A percentile compares a stretch with the other conserved stretches of the same genome.
These are phyloP conservation scores for Rhododendron vialii DNA, from an alignment of 148 eudicot genomes.

Conservation along the genomic window DNA sequence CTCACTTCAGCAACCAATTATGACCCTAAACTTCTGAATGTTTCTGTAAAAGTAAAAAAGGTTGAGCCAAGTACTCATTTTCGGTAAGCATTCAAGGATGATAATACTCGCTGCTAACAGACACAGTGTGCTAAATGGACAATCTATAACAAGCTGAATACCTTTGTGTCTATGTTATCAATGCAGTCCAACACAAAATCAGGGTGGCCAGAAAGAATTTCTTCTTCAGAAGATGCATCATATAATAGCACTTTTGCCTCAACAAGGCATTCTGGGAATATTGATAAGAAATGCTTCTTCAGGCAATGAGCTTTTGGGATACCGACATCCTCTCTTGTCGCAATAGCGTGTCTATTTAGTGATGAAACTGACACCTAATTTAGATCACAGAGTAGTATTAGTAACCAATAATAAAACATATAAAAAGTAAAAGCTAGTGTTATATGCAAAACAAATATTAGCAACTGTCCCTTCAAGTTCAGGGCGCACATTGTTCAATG, in stretches of 20 bases:
- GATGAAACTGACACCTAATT: constrained; percentile 87
- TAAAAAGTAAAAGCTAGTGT: not conserved
- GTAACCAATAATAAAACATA: not conserved
- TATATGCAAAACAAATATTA: not conserved
- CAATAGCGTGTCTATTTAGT: constrained; percentile 95
- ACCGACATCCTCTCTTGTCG: constrained; percentile 96
- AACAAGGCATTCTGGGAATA: constrained; percentile 87
- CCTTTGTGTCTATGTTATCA: constrained; percentile 98
- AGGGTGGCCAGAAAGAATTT: constrained; percentile 82
- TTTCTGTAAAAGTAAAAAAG: not conserved
- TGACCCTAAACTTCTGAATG: not conserved
- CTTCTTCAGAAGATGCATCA: constrained; percentile 84
- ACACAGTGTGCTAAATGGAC: not conserved
- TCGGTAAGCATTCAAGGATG: not conserved
- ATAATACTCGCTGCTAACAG: not conserved
- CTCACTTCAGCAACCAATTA: not conserved
- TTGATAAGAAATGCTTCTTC: constrained; percentile 76
- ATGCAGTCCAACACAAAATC: constrained; percentile 97
- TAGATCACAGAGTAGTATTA: constrained; percentile 4
- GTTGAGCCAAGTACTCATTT: no score
- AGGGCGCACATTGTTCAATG: not conserved
- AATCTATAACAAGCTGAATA: constrained; percentile 17
- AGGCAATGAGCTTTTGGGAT: constrained; percentile 90
- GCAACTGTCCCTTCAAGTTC: not conserved
- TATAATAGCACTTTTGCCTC: constrained; percentile 81